Evolutionary conservation across 2,329 filamentous ascomycete genomes (phyloP), one percentile per base, ranked within the genome.

Genomic region (Aspergillus oerlinghausenensis): DNA sequence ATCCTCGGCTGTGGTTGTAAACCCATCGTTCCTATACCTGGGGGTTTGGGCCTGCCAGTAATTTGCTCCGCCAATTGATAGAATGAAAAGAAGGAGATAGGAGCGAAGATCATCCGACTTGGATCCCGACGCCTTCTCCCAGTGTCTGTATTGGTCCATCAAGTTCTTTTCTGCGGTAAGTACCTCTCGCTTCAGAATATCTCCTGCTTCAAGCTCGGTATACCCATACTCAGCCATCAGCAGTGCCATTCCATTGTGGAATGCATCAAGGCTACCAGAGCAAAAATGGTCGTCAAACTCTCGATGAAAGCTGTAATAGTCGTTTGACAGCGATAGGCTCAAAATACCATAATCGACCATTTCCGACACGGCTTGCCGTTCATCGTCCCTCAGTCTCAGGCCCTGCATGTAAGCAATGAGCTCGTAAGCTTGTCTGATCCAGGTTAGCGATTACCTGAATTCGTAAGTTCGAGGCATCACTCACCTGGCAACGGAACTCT

Each of bases 151-250:
- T 35, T 38, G 32, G 7, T 56, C 28, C 43, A 58, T 29, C 19
- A 60, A 23, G 1, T 29, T 29, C 28, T 45, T 50, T 47, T 60
- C 58, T 2, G 43, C 45, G 11, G 17, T 2, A 4, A 57, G 49
- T 26, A 58, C 42, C 19, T 60, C 58, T 2, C 23, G 11, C 48
- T 53, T 60, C 17, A 60, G 10, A 19, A 60, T 60, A 3, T 42
- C 26, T 26, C 21, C 54, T 4, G 57, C 51, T 52, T 61, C 54
- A 5, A 25, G 23, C 35, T 59, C 59, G 2, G 29, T 52, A 21
- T 59, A 61, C 3, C 59, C 59, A 38, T 61, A 61, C 17, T 50
- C 50, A 3, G 17, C 54, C 56, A 59, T 59, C n/a, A 59, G 40
- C 40, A 59, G 35, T 1, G 49, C 56, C 43, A 59, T 49, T 4